Base-by-base conservation (phyloP, 2,329 filamentous ascomycete species). In the Clonostachys sp. region DNA sequence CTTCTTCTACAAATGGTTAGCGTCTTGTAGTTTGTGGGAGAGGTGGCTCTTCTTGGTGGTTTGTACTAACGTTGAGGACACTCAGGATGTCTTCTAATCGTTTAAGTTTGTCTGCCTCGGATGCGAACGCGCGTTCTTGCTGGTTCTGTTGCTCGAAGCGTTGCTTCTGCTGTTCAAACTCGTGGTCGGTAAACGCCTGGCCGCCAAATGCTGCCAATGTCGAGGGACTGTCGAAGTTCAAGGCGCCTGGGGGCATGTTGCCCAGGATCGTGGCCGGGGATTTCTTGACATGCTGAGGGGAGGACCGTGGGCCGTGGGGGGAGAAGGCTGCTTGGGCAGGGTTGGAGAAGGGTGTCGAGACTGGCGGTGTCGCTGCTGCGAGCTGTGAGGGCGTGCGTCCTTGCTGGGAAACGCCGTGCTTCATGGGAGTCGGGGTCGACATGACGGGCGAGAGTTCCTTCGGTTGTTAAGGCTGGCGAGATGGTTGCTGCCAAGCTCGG, bases 261-360 rank as follows among this genome's bases (percentile, higher is more conserved):
- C 70, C 70, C 61, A 74, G 71, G 50, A 80, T 57, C 39, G 74
- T 75, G 12, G 80, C 81, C 1, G 82, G 81, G 7, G 81, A 84
- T 57, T 82, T 82, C 66, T 81, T 83, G 39, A 84, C 69, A 48
- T 83, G 78, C 61, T 85, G 81, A 5, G 83, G 83, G 45, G 83
- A 86, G 9, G 80, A 83, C 45, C 74, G 72, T 10, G 71, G 75
- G 34, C 73, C 80, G 30, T 68, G 71, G 5, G 82, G 81, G 3
- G 82, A 83, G 58, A 84, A 80, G 35, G 74, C 79, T n/a, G 74
- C 72, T 45, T 78, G 73, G 2, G 73, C 72, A 41, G 75, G 70
- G 36, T 79, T 75, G 48, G 80, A 84, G 64, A 85, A 85, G 13
- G 82, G 82, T 2, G 82, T 86, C 35, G 82, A 84, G 20, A 83